Percentiles rank a stretch among this genome's conserved stretches.
Conservation (phyloP, 176 grass and related monocot genomes). For the Elaeis guineensis region DNA sequence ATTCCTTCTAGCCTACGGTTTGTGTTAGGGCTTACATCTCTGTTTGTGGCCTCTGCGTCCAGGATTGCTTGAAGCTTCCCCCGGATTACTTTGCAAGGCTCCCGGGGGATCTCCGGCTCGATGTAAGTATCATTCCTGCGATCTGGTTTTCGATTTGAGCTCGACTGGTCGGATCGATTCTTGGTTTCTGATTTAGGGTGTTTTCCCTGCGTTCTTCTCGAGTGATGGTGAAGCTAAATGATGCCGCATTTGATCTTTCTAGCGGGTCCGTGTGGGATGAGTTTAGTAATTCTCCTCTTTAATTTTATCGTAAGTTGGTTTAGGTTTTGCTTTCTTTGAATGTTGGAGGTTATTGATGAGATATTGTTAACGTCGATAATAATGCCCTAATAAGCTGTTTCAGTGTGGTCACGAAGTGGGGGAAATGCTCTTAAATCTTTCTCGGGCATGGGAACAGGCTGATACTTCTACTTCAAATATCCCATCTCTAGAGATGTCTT, state of each 20-base stretch:
- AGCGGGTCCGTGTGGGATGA: conserved; percentile 75
- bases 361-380: no score
- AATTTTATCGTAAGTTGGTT: not conserved
- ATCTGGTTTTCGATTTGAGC: not conserved
- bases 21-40: not conserved
- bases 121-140: conserved; percentile 17
- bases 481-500: conserved; percentile 46
- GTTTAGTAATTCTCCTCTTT: conserved; percentile 19
- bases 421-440: conserved; percentile 65
- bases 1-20: not conserved
- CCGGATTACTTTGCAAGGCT: conserved; percentile 61
- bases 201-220: not conserved
- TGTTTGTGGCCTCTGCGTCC: not conserved
- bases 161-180: not conserved
- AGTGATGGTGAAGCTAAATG: conserved; percentile 58
- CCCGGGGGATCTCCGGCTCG: conserved; percentile 60
- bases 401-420: conserved; percentile 77
- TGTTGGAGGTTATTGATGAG: no score
- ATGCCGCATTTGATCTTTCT: conserved; percentile 89
- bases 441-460: conserved; percentile 61
- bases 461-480: conserved; percentile 68
- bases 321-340: not conserved
- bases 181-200: not conserved
- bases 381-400: not conserved
- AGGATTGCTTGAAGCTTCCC: conserved; percentile 55